Evolutionary conservation across 2,329 filamentous ascomycete genomes (phyloP).

Genomic region (Colletotrichum sp.): DNA sequence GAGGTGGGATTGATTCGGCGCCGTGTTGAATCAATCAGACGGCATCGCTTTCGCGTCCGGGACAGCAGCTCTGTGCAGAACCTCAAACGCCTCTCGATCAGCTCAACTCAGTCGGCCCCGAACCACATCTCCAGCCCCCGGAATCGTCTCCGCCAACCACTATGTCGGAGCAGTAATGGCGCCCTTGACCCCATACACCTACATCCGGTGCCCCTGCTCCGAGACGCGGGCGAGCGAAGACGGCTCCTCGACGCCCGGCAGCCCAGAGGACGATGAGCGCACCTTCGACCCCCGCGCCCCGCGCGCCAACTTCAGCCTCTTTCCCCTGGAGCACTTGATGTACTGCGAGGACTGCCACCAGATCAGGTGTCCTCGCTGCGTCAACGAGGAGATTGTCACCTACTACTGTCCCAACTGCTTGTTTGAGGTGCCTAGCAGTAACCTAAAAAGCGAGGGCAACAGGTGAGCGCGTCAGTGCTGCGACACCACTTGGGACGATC

Average conservation of each 20-base stretch:
- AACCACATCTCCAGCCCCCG: background rate
- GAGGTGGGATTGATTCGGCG: background rate
- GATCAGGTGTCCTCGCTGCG: conserved; percentile 91
- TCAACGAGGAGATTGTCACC: conserved; percentile 90
- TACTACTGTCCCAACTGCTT: conserved; percentile 96
- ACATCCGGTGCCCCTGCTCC: conserved; percentile 71
- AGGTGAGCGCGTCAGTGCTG: conserved; percentile 60
- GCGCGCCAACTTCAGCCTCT: conserved; percentile 89
- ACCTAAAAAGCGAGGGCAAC: conserved; percentile 91
- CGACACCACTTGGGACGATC: background rate
- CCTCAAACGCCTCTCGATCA: conserved; percentile 1
- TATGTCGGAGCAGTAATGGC: conserved; percentile 43
- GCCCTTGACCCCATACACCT: conserved; percentile 64
- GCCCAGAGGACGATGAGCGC: conserved; percentile 72
- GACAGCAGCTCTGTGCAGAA: conserved; percentile 1
- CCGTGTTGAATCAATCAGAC: background rate
- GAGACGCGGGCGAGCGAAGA: conserved; percentile 42
- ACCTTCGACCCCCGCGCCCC: conserved; percentile 87
- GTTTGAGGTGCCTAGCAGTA: conserved; percentile 94
- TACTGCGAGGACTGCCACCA: conserved; percentile 98
- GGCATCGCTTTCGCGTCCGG: background rate
- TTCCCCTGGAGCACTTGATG: conserved; percentile 89
- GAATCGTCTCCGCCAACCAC: background rate
- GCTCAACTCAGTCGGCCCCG: background rate
- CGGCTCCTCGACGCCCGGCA: conserved; percentile 31